phyloP scores from a whole-genome alignment of 2,329 filamentous ascomycete species.

The Fusarium bactridioides region DNA sequence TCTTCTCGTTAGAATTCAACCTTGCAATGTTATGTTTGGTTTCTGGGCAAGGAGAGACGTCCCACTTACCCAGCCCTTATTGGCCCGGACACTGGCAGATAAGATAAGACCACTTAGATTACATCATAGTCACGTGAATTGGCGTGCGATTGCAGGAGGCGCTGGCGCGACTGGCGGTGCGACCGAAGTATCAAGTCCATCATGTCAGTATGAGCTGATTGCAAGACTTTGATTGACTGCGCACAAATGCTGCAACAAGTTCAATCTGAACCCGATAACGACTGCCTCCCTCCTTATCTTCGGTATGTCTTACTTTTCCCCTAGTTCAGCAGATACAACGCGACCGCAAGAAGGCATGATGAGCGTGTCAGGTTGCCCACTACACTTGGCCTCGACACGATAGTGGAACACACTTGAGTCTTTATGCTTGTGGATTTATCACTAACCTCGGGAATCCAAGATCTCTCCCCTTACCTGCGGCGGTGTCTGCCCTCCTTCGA shows the following conservation, averaged over 20 bases:
- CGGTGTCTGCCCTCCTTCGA: too few relatives aligned
- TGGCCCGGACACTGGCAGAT: fast-evolving
- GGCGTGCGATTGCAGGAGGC: neutral
- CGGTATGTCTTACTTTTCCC: neutral
- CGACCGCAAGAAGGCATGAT: neutral
- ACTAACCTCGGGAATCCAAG: fast-evolving
- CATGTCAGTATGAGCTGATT: too few relatives aligned
- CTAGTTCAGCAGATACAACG: neutral
- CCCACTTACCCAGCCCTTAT: fast-evolving
- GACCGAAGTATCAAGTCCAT: neutral
- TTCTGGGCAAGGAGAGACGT: fast-evolving
- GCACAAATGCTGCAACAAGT: fast-evolving
- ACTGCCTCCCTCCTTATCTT: fast-evolving
- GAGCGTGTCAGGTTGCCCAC: neutral
- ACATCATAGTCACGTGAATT: neutral
- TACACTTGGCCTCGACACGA: neutral
- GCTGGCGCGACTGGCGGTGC: neutral
- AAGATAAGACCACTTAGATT: fast-evolving
- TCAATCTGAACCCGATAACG: fast-evolving
- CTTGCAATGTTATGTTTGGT: fast-evolving
- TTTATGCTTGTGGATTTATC: too few relatives aligned
- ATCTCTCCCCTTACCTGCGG: fast-evolving
- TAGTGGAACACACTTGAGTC: fast-evolving
- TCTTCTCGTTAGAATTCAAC: fast-evolving
- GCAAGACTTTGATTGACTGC: too few relatives aligned